Conservation (phyloP, 1,284 basidiomycete species). For the Irpex lacteus region DNA sequence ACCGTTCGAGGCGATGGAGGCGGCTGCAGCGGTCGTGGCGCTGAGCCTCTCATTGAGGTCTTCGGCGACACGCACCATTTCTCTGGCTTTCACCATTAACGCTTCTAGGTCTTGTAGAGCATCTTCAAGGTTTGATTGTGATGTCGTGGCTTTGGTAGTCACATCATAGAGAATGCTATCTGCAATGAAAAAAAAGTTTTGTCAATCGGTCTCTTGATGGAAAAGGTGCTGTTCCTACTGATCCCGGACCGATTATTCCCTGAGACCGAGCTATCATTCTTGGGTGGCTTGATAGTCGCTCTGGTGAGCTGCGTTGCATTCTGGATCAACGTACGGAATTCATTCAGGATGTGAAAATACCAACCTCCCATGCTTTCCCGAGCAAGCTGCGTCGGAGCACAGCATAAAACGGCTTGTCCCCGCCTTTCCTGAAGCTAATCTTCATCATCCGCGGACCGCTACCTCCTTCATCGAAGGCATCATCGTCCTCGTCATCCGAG, state of each 20-base stretch:
- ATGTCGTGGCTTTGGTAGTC: conserved; percentile 62
- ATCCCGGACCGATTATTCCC: conserved; percentile 42
- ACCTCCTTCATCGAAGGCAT: conserved; percentile 19
- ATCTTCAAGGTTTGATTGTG: conserved; percentile 69
- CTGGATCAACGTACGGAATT: not conserved
- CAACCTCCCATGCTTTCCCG: conserved; percentile 81
- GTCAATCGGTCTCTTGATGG: not conserved
- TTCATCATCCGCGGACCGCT: conserved; percentile 46
- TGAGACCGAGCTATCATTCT: not conserved
- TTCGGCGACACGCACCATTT: conserved; percentile 90
- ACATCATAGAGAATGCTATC: conserved; percentile 80
- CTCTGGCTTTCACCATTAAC: conserved; percentile 87
- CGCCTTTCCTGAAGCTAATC: conserved; percentile 89
- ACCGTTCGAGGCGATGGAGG: conserved; percentile 21
- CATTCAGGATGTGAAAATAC: conserved; percentile 16
- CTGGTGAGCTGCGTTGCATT: not conserved
- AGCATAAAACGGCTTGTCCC: conserved; percentile 83
- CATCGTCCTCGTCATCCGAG: conserved; percentile 34
- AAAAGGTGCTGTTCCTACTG: conserved; percentile 35
- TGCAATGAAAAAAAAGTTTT: conserved; percentile 27
- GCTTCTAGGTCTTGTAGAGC: conserved; percentile 90
- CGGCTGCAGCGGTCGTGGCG: conserved; percentile 41
- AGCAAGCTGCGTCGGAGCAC: conserved; percentile 76
- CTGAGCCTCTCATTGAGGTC: conserved; percentile 85
- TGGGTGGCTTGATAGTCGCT: not conserved